Percentiles rank a stretch among this genome's conserved stretches.
These are phyloP conservation scores for Dactylellina sp. DNA, from an alignment of 2,329 filamentous ascomycete genomes.

Conservation along the genomic window DNA sequence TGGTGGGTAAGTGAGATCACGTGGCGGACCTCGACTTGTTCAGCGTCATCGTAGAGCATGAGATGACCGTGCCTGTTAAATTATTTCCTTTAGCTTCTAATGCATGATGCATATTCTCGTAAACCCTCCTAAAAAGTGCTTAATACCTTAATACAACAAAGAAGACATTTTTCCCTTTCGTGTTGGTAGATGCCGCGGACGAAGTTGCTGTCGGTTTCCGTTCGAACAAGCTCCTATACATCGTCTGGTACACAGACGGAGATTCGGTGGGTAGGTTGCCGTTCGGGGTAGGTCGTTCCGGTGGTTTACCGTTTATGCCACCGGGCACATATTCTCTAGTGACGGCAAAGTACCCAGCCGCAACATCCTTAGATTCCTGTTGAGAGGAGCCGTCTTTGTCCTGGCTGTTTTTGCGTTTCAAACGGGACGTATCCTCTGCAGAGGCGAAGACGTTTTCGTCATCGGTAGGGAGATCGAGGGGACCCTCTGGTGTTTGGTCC, in stretches of 20 bases:
- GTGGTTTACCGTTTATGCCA: slow-evolving; percentile 90
- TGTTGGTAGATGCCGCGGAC: slow-evolving; percentile 62
- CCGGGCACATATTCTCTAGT: slow-evolving; percentile 92
- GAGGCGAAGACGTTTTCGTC: slow-evolving; percentile 74
- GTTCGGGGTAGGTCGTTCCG: slow-evolving; percentile 83
- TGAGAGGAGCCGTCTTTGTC: slow-evolving; percentile 20
- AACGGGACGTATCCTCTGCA: slow-evolving; percentile 65
- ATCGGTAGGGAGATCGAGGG: slow-evolving; percentile 69
- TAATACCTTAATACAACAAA: slow-evolving; percentile 85
- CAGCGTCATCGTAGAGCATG: slow-evolving; percentile 96
- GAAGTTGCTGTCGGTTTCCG: slow-evolving; percentile 69
- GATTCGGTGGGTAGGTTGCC: slow-evolving; percentile 79
- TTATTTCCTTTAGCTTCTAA: slow-evolving; percentile 21
- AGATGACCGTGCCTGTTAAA: slow-evolving; percentile 87
- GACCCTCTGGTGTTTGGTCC: slow-evolving; percentile 62
- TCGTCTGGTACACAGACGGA: slow-evolving; percentile 75
- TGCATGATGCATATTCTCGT: slow-evolving; percentile 1
- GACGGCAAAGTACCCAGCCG: slow-evolving; percentile 93
- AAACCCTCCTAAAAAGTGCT: neutral
- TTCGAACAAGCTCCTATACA: slow-evolving; percentile 97
- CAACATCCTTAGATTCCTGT: slow-evolving; percentile 70
- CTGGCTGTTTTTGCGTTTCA: slow-evolving; percentile 68
- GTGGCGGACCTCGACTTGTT: slow-evolving; percentile 94
- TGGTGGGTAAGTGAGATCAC: slow-evolving; percentile 94
- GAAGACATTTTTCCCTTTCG: slow-evolving; percentile 85